Base-by-base conservation (phyloP, 139 green algal genomes). In the Picochlorum sp. region DNA sequence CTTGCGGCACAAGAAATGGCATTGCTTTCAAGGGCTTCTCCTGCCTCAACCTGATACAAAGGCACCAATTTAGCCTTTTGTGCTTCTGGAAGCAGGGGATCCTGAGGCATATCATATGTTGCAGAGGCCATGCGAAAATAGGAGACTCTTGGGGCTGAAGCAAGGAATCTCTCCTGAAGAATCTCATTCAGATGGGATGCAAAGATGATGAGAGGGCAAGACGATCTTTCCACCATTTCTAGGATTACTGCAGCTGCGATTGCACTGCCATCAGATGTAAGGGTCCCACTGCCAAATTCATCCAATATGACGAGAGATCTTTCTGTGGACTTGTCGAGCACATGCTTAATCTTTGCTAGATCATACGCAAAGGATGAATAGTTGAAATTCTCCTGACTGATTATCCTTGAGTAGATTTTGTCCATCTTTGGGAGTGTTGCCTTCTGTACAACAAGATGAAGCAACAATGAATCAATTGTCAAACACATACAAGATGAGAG, bases 241-340 rank as follows among this genome's bases (percentile, higher is more conserved):
- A 70, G 32, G 26, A 95, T 39, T 8, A 77, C 68, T 1, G 71
- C 73, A 26, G 67, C 71, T 44, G 90, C 63, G 33, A 96, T 75
- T 14, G 81, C 86, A 5, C 86, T 74, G 3, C 88, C 88, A 65
- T 95, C 89, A 10, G 72, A 63, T 2, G 75, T 64, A 25, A 93
- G 63, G 1, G 90, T 97, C 55, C 88, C 89, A 60, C 96, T 97
- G 4, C 90, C 90, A 70, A 97, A 97, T 68, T 97, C 90, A 56
- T 97, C 90, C 1, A 97, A 70, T 10, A 97, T 68, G 41, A 85
- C 69, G 14, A 97, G 73, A 1, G 84, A 94, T 58, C 78, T 83
- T 40, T 51, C 24, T 2, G 85, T 95, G 36, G 81, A 77, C 4
- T 67, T 50, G 8, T 59, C 45, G 32, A 95, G 68, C 81, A 97